Evolutionary conservation across 176 grass and related monocot genomes (phyloP).

Genomic region (Carex kokanica): DNA sequence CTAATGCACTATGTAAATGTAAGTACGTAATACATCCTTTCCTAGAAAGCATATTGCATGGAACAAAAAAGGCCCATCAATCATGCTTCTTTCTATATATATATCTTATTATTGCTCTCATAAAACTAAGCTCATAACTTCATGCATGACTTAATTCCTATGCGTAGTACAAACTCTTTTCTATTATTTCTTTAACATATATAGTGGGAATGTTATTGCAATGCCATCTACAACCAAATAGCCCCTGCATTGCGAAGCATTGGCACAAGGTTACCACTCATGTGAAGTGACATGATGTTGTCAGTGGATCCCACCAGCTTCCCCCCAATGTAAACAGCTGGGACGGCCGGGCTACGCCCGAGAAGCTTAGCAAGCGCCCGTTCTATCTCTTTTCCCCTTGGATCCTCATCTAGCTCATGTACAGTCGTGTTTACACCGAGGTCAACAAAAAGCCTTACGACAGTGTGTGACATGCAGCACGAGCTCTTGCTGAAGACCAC

Average conservation of each 20-base stretch:
- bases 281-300: conserved; percentile 52
- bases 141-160: neutral
- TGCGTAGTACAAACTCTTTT: neutral
- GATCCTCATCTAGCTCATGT: conserved; percentile 47
- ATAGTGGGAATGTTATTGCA: neutral
- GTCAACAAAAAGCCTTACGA: conserved; percentile 42
- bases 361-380: conserved; percentile 32
- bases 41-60: too few species aligned
- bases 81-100: too few species aligned
- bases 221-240: conserved; percentile 39
- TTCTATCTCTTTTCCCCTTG: conserved; percentile 41
- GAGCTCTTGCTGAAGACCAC: conserved; percentile 84
- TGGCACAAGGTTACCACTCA: conserved; percentile 43
- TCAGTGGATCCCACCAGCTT: conserved; percentile 52
- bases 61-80: too few species aligned
- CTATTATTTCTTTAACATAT: neutral
- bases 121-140: too few species aligned
- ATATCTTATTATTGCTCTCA: too few species aligned
- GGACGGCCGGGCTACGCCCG: conserved; percentile 19
- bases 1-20: neutral
- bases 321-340: conserved; percentile 58
- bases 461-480: conserved; percentile 89
- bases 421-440: conserved; percentile 47
- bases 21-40: neutral
- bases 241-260: conserved; percentile 53